phyloP scores from a whole-genome alignment of 306 rosid species.

The Ziziphus jujuba region DNA sequence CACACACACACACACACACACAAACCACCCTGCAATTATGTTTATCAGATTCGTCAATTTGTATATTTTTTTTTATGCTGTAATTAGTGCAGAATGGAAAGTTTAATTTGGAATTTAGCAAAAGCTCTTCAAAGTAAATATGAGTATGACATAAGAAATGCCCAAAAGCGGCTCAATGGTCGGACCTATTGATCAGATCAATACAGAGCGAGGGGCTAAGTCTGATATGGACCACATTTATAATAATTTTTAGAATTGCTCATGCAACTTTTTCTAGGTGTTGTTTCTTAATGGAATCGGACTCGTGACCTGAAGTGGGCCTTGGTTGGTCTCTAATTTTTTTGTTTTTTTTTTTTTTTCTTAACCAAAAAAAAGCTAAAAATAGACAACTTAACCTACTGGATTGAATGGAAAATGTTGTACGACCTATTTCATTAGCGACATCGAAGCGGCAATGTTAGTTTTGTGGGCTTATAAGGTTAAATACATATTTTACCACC shows the following conservation, averaged over 20 bases:
- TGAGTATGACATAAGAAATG: conserved; percentile 15
- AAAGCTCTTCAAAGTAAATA: not conserved
- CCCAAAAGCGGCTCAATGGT: conserved; percentile 23
- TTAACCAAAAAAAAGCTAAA: not conserved
- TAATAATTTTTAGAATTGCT: conserved; percentile 7
- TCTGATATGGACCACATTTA: conserved; percentile 16
- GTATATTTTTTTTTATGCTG: too few species aligned
- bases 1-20: too few species aligned
- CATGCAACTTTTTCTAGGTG: conserved; percentile 24
- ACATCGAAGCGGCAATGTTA: conserved; percentile 22
- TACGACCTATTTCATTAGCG: conserved; percentile 33
- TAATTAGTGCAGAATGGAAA: not conserved
- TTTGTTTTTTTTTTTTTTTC: not conserved
- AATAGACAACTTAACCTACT: conserved; percentile 49
- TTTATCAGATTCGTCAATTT: too few species aligned
- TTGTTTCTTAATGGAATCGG: conserved; percentile 24
- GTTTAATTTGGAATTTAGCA: not conserved
- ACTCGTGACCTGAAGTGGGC: conserved; percentile 45
- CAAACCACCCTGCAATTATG: too few species aligned
- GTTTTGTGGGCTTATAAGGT: not conserved
- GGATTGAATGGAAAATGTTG: conserved; percentile 36
- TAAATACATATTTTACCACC: not conserved
- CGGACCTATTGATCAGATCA: not conserved
- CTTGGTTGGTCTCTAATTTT: conserved; percentile 2
- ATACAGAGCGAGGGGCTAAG: not conserved